Evolutionary conservation across 345 rosid species (phyloP).

Genomic region (Geranium rotundifolium): DNA sequence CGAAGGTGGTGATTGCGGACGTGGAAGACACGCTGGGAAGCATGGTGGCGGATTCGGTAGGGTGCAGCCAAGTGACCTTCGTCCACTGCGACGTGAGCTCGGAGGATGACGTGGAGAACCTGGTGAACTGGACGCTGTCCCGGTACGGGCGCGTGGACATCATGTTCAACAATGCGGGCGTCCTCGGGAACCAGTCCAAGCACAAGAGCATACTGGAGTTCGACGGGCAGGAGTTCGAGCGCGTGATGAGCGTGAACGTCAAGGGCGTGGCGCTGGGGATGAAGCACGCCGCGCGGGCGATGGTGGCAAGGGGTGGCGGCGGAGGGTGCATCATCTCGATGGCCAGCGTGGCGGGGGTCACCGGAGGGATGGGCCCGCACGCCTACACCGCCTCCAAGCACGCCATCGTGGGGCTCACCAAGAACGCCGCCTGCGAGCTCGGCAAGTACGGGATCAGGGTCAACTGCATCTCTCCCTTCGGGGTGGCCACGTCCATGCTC

Average conservation of each 20-base stretch:
- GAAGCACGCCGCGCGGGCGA: conserved; percentile 74
- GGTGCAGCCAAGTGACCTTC: conserved; percentile 30
- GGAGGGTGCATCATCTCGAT: conserved; percentile 22
- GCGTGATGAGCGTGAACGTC: conserved; percentile 9
- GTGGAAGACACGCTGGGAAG: conserved; percentile 42
- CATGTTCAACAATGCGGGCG: conserved; percentile 16
- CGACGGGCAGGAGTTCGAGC: conserved; percentile 11
- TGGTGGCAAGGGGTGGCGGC: conserved; percentile 27
- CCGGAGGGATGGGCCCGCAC: conserved; percentile 60
- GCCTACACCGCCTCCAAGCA: conserved; percentile 85
- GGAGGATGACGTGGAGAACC: conserved; percentile 39
- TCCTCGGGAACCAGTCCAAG: conserved; percentile 13
- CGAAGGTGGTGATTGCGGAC: conserved; percentile 70
- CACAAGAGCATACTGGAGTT: conserved; percentile 13
- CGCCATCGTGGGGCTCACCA: conserved; percentile 72
- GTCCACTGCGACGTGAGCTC: conserved; percentile 18
- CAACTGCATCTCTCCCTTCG: conserved; percentile 79
- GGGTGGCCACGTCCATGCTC: conserved; percentile 75
- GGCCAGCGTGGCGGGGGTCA: conserved; percentile 59
- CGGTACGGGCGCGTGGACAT: conserved; percentile 12
- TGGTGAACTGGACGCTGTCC: conserved; percentile 7
- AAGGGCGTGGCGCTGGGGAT: conserved; percentile 33
- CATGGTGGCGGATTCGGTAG: conserved; percentile 23
- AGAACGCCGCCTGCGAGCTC: conserved; percentile 70
- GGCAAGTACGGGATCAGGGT: conserved; percentile 66